Base-by-base conservation (phyloP, 2,329 filamentous ascomycete species). In the Aspergillus ochraceoroseus region DNA sequence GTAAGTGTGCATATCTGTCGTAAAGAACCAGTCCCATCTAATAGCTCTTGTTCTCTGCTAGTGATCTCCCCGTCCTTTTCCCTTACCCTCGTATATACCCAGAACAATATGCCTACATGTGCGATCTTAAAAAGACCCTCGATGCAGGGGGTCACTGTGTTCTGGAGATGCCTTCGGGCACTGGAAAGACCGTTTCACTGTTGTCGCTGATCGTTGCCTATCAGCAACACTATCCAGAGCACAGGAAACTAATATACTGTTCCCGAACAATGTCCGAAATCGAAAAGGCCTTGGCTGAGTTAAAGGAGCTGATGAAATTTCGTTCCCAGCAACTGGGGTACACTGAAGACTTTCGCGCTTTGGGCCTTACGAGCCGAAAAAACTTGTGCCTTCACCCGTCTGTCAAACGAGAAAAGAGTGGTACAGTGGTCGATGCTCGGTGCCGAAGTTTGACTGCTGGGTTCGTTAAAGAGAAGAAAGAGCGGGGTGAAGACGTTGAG, bases 251-350 rank as follows among this genome's bases (percentile, higher is more conserved):
- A 36, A 95, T 98, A 41, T 98, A 98, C 68, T 98, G 92, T 72
- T 98, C 92, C 49, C 88, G 92, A 70, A 98, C 92, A 41, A 98
- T 98, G 89, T 98, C 92, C 25, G 92, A 98, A 70, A 98, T 98
- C 58, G 92, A 98, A 63, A 98, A 98, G 68, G 92, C 94, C 0
- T 68, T 98, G 37, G 86, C 87, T 7, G 92, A 98, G 66, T 65
- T 98, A 54, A 88, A 92, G 63, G 82, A 82, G 15, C 69, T 98
- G 38, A 98, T 98, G 89, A 94, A 94, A 61, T 96, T 95, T 59
- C 84, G 92, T 11, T 73, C 87, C 4, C 78, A 95, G 49, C 80
- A 95, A 63, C 76, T 98, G n/a, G 92, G 92, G 0, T 75, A 83
- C 44, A 83, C 84, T 49, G 92, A 98, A 65, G 90, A 98, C 12